These are phyloP conservation scores for Fusarium citri DNA, from an alignment of 2,329 filamentous ascomycete genomes.

Conservation along the genomic window DNA sequence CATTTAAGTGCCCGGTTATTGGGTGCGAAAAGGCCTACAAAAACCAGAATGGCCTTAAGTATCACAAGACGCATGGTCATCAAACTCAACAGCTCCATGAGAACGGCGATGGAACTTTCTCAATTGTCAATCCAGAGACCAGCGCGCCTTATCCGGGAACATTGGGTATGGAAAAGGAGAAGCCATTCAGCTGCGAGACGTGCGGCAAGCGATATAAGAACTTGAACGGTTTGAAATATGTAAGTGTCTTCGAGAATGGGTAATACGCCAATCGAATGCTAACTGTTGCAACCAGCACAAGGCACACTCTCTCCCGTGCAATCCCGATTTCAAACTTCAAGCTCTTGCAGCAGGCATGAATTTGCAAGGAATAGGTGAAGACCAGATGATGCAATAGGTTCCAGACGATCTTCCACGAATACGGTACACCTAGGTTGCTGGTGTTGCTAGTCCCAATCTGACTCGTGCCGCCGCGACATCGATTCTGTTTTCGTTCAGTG, in stretches of 20 bases:
- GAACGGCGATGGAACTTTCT: conserved; percentile 96
- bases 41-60: conserved; percentile 99
- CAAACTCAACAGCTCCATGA: conserved; percentile 97
- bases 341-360: conserved; percentile 59
- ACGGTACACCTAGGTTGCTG: background rate
- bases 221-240: conserved; percentile 96
- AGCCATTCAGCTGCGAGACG: conserved; percentile 96
- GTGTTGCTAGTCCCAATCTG: conserved; percentile 8
- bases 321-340: conserved; percentile 75
- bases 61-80: conserved; percentile 87
- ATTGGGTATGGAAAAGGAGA: conserved; percentile 99
- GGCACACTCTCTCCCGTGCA: conserved; percentile 87
- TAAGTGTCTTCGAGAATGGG: conserved; percentile 54
- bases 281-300: conserved; percentile 67
- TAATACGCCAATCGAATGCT: conserved; percentile 39
- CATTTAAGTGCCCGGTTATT: conserved; percentile 97
- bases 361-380: conserved; percentile 59
- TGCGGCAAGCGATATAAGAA: conserved; percentile 99
- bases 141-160: conserved; percentile 95
- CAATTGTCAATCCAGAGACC: conserved; percentile 96
- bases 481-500: conserved; percentile 17
- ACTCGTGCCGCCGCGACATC: conserved; percentile 35
- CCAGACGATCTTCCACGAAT: background rate
- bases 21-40: conserved; percentile 99
- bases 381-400: conserved; percentile 53